A percentile compares a stretch with the other conserved stretches of the same genome.
Conservation (phyloP, 257 asterid genomes). For the Solanum chmielewskii region DNA sequence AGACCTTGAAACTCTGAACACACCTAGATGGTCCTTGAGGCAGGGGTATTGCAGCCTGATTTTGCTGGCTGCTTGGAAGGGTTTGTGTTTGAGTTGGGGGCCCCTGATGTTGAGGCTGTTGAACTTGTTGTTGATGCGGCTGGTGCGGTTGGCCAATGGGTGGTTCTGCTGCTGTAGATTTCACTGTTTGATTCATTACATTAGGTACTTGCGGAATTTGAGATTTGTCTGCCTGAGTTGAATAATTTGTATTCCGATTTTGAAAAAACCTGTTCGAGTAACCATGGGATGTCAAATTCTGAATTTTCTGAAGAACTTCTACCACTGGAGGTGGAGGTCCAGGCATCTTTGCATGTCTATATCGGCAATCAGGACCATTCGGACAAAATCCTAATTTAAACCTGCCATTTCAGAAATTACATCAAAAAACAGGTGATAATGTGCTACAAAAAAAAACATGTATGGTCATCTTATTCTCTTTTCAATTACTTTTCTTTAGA, state of each 20-base stretch:
- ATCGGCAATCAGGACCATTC: slow-evolving; percentile 94
- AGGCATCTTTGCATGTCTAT: slow-evolving; percentile 91
- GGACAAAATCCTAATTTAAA: slow-evolving; percentile 96
- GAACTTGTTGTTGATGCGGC: slow-evolving; percentile 25
- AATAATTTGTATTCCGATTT: slow-evolving; percentile 45
- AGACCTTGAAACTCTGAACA: slow-evolving; percentile 71
- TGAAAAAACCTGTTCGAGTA: slow-evolving; percentile 57
- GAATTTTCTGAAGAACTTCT: slow-evolving; percentile 92
- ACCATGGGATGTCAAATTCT: slow-evolving; percentile 62
- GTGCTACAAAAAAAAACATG: neutral
- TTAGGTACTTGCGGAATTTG: slow-evolving; percentile 43
- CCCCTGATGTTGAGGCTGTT: slow-evolving; percentile 39
- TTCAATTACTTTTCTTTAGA: neutral
- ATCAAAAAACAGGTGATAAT: neutral
- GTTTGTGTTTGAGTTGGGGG: slow-evolving; percentile 37
- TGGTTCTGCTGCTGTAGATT: slow-evolving; percentile 27
- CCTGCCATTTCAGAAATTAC: slow-evolving; percentile 31
- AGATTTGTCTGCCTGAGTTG: slow-evolving; percentile 57
- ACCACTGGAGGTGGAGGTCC: slow-evolving; percentile 96
- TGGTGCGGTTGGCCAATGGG: slow-evolving; percentile 35
- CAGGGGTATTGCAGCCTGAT: slow-evolving; percentile 64
- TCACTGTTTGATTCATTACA: slow-evolving; percentile 37
- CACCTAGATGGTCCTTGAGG: slow-evolving; percentile 99
- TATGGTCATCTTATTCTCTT: neutral
- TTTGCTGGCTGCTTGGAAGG: slow-evolving; percentile 48